Conservation (phyloP, 345 rosid species). For the Gossypioides kirkii region DNA sequence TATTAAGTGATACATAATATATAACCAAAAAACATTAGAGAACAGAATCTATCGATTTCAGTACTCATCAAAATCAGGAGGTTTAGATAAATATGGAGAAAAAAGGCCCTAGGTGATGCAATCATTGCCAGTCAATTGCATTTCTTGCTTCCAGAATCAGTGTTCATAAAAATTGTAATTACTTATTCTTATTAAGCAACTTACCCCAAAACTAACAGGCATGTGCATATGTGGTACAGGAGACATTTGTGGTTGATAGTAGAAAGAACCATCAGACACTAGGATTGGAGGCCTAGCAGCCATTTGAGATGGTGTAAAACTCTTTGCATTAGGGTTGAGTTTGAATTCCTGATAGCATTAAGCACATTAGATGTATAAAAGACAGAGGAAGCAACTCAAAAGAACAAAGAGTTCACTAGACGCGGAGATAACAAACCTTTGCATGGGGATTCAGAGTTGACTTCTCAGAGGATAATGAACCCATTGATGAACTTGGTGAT, state of each 20-base stretch:
- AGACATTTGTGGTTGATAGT: conserved; percentile 43
- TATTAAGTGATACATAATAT: not conserved
- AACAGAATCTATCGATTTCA: too few species aligned
- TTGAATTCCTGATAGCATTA: conserved; percentile 69
- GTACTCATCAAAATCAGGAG: too few species aligned
- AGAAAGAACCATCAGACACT: conserved; percentile 53
- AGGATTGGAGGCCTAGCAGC: conserved; percentile 60
- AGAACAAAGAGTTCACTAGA: not conserved
- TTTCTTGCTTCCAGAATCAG: not conserved
- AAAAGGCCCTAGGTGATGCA: not conserved
- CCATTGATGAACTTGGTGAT: conserved; percentile 81
- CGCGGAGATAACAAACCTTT: conserved; percentile 44
- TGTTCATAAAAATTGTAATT: not conserved
- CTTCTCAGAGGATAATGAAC: conserved; percentile 72
- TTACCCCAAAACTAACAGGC: conserved; percentile 72
- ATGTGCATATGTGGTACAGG: conserved; percentile 58
- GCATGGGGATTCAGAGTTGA: conserved; percentile 77
- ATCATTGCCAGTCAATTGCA: not conserved
- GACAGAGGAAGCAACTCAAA: not conserved
- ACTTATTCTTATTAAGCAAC: conserved; percentile 11
- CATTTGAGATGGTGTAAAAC: conserved; percentile 55
- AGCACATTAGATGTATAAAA: not conserved
- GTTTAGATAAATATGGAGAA: too few species aligned
- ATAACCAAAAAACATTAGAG: not conserved
- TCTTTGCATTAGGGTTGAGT: conserved; percentile 89